Evolutionary conservation across 1,139 yeast species (phyloP), one percentile per base, ranked within the genome.

Genomic region (Yamadazyma atlantica): DNA sequence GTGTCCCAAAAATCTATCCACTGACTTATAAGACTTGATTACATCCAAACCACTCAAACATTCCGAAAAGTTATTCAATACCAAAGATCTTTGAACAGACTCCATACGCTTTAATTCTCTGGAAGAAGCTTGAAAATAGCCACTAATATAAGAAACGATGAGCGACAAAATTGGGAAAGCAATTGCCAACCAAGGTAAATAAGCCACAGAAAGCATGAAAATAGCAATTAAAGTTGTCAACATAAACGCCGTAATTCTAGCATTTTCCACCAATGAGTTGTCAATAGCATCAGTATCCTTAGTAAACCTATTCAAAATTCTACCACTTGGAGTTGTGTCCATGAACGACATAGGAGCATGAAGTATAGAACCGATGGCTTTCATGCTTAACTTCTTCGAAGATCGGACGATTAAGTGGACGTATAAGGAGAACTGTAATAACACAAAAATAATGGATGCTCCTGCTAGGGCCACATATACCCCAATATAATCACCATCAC

Each of bases 221-320:
- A 85, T 80, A 44, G 90, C 89, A 36, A 75, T 45, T 35, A 84
- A 73, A 41, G 73, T 73, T 15, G 80, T 71, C 35, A 64, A 46
- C n/a, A 69, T 62, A 46, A 62, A 67, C 10, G 66, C 46, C 4
- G 23, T 70, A 33, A 78, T 49, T 52, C 85, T 69, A 35, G 75
- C 47, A 52, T 75, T 81, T 47, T 79, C 84, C 32, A 82, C 78
- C 45, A 82, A 64, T 53, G 82, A 87, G 54, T 83, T 85, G 58
- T 88, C 96, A 51, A 87, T 63, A 24, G 82, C 81, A 54, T 87
- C 95, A 0, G 92, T 83, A 59, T 88, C 96, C 53, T 85, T 86
- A 1, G 95, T 82, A 48, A 78, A 77, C 46, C 84, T 62, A 54
- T 78, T 78, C 52, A 78, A 55, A 24, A 78, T 73, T 55, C 82